phyloP scores from a whole-genome alignment of 768 basidiomycete genomes.

The Mycena rosella region DNA sequence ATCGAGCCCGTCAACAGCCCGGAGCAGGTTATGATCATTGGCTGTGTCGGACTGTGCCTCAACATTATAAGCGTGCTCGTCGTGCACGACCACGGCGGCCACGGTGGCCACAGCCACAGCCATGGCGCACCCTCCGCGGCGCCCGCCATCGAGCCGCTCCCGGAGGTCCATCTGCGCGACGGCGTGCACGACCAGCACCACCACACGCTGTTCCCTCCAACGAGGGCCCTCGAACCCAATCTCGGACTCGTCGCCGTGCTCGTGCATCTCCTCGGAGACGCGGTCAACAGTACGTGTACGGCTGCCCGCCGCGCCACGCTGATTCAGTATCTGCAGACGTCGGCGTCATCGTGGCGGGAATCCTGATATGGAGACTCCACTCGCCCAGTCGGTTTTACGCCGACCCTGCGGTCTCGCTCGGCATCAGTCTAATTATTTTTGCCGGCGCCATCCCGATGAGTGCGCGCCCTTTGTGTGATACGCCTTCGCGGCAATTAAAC shows the following conservation, averaged over 20 bases:
- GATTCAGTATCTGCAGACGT: conserved; percentile 55
- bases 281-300: conserved; percentile 59
- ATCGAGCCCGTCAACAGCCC: conserved; percentile 59
- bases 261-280: conserved; percentile 66
- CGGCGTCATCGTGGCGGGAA: conserved; percentile 65
- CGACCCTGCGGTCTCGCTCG: conserved; percentile 65
- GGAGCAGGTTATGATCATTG: conserved; percentile 61
- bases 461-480: conserved; percentile 40
- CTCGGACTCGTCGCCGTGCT: conserved; percentile 63
- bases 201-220: conserved; percentile 58
- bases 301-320: conserved; percentile 4
- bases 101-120: conserved; percentile 48
- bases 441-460: conserved; percentile 65
- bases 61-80: conserved; percentile 63
- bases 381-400: conserved; percentile 64
- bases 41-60: conserved; percentile 59
- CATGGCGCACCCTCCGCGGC: conserved; percentile 32
- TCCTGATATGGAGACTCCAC: conserved; percentile 61
- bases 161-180: conserved; percentile 28
- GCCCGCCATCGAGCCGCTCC: conserved; percentile 21
- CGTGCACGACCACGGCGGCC: conserved; percentile 63
- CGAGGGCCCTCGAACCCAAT: conserved; percentile 51
- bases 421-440: conserved; percentile 66
- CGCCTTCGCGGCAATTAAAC: background rate
- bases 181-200: conserved; percentile 57